A percentile compares a stretch with the other conserved stretches of the same genome.
phyloP scores from a whole-genome alignment of 2,329 filamentous ascomycete genomes.

The Ophiostoma tasmaniense region DNA sequence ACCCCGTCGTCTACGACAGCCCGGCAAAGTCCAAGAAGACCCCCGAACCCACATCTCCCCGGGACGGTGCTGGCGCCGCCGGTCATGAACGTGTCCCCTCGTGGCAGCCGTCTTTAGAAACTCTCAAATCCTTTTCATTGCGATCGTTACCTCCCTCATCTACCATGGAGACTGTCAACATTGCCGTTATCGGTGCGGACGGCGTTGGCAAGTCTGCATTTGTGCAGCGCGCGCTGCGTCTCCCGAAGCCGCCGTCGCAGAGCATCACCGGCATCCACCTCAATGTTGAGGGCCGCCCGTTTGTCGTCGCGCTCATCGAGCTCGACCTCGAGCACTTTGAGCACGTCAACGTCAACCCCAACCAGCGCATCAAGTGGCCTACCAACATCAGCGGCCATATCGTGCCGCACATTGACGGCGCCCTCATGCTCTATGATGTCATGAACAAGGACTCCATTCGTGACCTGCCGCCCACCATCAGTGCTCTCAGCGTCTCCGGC shows the following conservation, averaged over 20 bases:
- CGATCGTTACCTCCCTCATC: background rate
- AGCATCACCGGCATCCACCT: slow-evolving; percentile 50
- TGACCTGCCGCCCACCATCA: slow-evolving; percentile 65
- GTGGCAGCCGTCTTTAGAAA: background rate
- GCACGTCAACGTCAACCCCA: slow-evolving; percentile 52
- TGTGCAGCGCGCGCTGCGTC: slow-evolving; percentile 53
- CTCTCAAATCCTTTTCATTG: background rate
- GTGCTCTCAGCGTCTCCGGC: slow-evolving; percentile 61
- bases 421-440: slow-evolving; percentile 80
- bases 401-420: slow-evolving; percentile 71
- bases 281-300: slow-evolving; percentile 48
- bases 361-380: slow-evolving; percentile 55
- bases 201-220: slow-evolving; percentile 62
- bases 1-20: background rate
- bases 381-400: slow-evolving; percentile 61
- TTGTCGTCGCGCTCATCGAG: slow-evolving; percentile 55
- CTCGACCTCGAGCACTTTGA: slow-evolving; percentile 59
- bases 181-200: slow-evolving; percentile 57
- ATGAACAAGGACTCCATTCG: slow-evolving; percentile 66
- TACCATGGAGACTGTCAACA: slow-evolving; percentile 52
- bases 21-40: background rate
- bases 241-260: slow-evolving; percentile 43
- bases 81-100: background rate
- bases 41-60: background rate
- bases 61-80: slow-evolving; percentile 2